Percentiles rank a stretch among this genome's conserved stretches.
These are phyloP conservation scores for Misopates orontium DNA, from an alignment of 257 asterid species.

Conservation along the genomic window DNA sequence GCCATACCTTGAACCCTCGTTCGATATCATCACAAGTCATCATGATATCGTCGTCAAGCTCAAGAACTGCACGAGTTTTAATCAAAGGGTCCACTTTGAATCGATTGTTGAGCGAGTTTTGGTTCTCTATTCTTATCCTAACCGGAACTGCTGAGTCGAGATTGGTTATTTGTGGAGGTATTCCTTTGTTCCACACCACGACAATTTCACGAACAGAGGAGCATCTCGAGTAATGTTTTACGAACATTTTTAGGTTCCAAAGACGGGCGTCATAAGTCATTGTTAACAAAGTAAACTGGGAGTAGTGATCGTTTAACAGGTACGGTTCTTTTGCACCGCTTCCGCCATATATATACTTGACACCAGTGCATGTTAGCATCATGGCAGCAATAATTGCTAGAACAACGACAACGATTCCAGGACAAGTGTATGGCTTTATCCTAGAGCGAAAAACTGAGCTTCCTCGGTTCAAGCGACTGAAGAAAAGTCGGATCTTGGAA, in stretches of 20 bases:
- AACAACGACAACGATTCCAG: constrained; percentile 46
- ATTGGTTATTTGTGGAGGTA: constrained; percentile 57
- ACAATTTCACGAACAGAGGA: constrained; percentile 93
- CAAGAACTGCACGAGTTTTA: constrained; percentile 77
- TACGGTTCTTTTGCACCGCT: constrained; percentile 91
- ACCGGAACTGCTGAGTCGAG: constrained; percentile 88
- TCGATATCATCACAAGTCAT: constrained; percentile 89
- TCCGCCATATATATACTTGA: constrained; percentile 69
- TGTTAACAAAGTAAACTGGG: constrained; percentile 82
- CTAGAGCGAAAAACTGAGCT: constrained; percentile 57
- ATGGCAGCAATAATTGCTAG: constrained; percentile 35
- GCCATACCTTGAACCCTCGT: constrained; percentile 87
- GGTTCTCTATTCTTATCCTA: constrained; percentile 68
- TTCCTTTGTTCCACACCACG: constrained; percentile 94
- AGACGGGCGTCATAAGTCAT: constrained; percentile 94
- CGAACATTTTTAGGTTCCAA: constrained; percentile 85
- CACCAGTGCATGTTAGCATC: constrained; percentile 57
- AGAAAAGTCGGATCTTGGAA: constrained; percentile 58
- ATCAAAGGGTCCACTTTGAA: constrained; percentile 69
- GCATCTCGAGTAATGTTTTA: constrained; percentile 90
- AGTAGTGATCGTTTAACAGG: constrained; percentile 59
- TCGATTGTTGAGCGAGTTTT: constrained; percentile 85
- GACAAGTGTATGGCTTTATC: constrained; percentile 53
- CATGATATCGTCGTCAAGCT: constrained; percentile 96
- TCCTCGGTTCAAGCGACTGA: constrained; percentile 73